Evolutionary conservation across 2,329 filamentous ascomycete species (phyloP).

Genomic region (Talaromyces sp.): DNA sequence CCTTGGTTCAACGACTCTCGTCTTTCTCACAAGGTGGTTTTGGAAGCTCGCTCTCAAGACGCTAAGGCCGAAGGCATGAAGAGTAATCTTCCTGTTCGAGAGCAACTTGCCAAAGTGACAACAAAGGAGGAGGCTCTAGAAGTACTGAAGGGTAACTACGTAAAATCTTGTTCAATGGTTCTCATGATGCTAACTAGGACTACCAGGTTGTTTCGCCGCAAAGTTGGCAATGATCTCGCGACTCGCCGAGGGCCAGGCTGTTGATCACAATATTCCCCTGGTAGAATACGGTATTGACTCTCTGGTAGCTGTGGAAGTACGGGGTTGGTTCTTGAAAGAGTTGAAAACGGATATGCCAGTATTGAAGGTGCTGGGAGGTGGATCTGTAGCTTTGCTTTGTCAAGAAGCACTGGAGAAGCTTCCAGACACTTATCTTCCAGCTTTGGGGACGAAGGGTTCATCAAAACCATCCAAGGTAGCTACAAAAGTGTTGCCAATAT

Average conservation of each 20-base stretch:
- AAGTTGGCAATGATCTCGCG: conserved; percentile 40
- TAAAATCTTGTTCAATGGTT: too few relatives aligned
- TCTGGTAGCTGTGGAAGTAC: conserved; percentile 8
- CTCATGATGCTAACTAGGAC: neutral
- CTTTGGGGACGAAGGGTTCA: neutral
- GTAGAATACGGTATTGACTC: conserved; percentile 25
- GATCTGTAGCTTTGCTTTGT: neutral
- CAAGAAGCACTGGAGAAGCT: neutral
- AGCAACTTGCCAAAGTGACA: neutral
- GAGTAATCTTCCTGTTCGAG: neutral
- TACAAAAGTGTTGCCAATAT: neutral
- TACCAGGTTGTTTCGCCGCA: conserved; percentile 16
- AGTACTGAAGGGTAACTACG: neutral
- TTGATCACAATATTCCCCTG: neutral
- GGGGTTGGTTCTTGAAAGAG: conserved; percentile 47
- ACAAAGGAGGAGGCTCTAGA: neutral
- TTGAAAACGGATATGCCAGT: conserved; percentile 46
- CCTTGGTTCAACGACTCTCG: neutral
- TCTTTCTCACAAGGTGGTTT: neutral
- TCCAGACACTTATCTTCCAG: neutral
- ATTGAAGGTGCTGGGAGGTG: conserved; percentile 46
- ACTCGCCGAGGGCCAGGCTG: conserved; percentile 37
- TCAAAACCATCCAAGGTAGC: neutral
- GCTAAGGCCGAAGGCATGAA: neutral
- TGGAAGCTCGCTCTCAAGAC: neutral